Percentiles rank a stretch among this genome's conserved stretches.
Evolutionary conservation across 192 early-diverging fungal species (phyloP).

Genomic region (Spizellomyces punctatus): DNA sequence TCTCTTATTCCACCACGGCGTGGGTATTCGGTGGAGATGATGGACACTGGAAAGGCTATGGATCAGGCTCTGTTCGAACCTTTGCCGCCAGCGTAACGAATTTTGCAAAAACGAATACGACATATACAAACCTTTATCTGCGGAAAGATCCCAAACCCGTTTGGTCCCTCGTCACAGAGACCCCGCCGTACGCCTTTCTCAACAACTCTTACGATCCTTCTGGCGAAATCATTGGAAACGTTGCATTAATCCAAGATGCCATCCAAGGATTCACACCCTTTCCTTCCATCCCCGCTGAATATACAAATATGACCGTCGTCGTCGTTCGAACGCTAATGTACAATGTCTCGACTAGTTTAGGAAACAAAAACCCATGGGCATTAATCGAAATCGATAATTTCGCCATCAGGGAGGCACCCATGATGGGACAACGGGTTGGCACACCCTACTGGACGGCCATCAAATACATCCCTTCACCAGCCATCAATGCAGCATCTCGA

Average conservation of each 20-base stretch:
- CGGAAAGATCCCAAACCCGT: slow-evolving; percentile 13
- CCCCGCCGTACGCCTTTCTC: slow-evolving; percentile 24
- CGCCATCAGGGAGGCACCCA: slow-evolving; percentile 25
- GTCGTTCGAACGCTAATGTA: slow-evolving; percentile 27
- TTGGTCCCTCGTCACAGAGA: slow-evolving; percentile 8
- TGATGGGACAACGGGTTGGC: slow-evolving; percentile 2
- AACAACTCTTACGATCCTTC: slow-evolving; percentile 8
- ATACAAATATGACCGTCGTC: slow-evolving; percentile 19
- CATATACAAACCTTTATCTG: slow-evolving; percentile 23
- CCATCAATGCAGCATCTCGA: background rate
- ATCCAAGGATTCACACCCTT: slow-evolving; percentile 19
- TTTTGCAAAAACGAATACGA: slow-evolving; percentile 6
- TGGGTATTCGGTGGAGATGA: slow-evolving; percentile 28
- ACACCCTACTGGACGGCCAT: slow-evolving; percentile 33
- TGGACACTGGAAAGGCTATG: slow-evolving; percentile 34
- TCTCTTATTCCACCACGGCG: slow-evolving; percentile 26
- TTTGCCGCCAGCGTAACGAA: slow-evolving; percentile 8
- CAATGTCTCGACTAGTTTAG: slow-evolving; percentile 8
- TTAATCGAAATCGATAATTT: slow-evolving; percentile 16
- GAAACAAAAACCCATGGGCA: slow-evolving; percentile 24
- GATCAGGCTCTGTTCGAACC: slow-evolving; percentile 26
- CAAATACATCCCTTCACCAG: slow-evolving; percentile 17
- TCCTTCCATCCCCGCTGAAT: slow-evolving; percentile 7
- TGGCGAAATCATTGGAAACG: slow-evolving; percentile 25
- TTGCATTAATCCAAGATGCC: slow-evolving; percentile 11